Base-by-base conservation (phyloP, 352 stramenopile species). In the Globisporangium emineosum region DNA sequence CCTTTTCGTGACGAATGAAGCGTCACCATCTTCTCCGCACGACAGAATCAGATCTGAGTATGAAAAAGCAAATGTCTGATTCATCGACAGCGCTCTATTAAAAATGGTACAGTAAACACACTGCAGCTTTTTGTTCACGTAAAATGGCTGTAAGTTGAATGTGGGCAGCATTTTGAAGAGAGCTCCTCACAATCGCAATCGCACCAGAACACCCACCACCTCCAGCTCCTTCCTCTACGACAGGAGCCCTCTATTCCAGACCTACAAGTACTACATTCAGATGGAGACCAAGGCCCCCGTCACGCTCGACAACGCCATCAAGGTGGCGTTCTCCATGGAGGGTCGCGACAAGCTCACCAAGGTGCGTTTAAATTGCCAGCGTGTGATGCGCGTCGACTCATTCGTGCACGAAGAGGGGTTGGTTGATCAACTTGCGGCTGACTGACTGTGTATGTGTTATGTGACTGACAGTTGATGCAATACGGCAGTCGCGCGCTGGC, bases 331-430 rank as follows among this genome's bases (percentile, higher is more conserved):
- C 70, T 85, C 74, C 65, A 74, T 96, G 25, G 88, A 96, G 57
- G 88, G 88, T 30, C 80, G 88, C 62, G 88, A 96, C 70, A 96
- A 96, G 68, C 77, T 96, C 69, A 90, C 85, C 69, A 96, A 96
- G 75, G 77, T 94, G n/a, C n/a, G 58, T n/a, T n/a, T 13, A 43
- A 12, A 43, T n/a, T n/a, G n/a, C 13, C 12, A 19, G 35, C 12
- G 35, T 19, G 35, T 43, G 37, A 45, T 45, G 37, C 17, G 40
- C 19, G 40, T 47, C 40, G n/a, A n/a, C n/a, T n/a, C 21, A 47
- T 9, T 47, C 40, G 15, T 47, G 7, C 40, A 47, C 17, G 40
- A 47, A 10, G 40, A 47, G 17, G 40, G 40, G 4, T 2, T 21
- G 40, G 17, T 21, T 47, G 40, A 47, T 47, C 40, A 8, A 10